phyloP scores from a whole-genome alignment of 2,329 filamentous ascomycete genomes.

The Diaporthe caulivora region DNA sequence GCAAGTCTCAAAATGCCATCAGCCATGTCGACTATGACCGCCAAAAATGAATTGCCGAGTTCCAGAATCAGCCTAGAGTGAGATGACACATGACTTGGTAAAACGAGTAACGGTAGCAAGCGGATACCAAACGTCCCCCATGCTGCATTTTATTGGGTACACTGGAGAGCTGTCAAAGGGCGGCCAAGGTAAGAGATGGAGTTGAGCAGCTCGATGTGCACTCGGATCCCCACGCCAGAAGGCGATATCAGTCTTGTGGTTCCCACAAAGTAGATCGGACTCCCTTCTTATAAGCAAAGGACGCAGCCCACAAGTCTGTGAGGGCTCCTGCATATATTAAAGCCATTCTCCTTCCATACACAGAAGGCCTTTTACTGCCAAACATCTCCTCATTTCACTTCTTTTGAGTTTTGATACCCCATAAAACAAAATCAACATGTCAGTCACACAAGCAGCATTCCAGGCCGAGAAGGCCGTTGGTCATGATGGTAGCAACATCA shows the following conservation, averaged over 20 bases:
- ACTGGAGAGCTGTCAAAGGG: neutral
- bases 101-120: neutral
- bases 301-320: neutral
- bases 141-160: neutral
- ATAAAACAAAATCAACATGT: constrained; percentile 54
- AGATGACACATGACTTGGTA: constrained; percentile 29
- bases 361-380: neutral
- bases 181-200: neutral
- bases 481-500: constrained; percentile 74
- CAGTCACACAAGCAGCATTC: constrained; percentile 75
- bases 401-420: neutral
- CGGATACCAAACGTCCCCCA: neutral
- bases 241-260: neutral
- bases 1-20: constrained; percentile 25
- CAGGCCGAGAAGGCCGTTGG: constrained; percentile 76
- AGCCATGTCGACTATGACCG: neutral
- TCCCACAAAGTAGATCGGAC: neutral
- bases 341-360: too few species aligned
- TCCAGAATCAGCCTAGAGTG: neutral
- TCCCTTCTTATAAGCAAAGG: neutral
- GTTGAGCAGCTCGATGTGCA: neutral
- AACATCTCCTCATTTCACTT: neutral
- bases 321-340: neutral
- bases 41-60: constrained; percentile 6
- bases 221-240: neutral